Conservation (phyloP, 768 basidiomycete species). For the Mrakia blollopis region DNA sequence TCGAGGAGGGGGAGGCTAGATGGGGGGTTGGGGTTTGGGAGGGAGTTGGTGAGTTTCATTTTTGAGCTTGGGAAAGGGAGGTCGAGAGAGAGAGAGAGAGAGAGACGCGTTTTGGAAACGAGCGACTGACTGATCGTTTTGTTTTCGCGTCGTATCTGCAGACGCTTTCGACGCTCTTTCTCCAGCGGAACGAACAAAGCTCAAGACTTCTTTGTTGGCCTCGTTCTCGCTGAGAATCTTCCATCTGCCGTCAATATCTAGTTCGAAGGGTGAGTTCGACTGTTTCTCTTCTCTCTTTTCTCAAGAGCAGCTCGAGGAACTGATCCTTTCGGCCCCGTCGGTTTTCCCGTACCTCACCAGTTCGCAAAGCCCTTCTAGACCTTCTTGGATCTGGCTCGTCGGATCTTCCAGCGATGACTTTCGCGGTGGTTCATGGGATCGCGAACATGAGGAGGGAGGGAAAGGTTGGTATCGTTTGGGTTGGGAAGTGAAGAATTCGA, state of each 20-base stretch:
- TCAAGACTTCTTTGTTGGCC: neutral
- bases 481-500: neutral
- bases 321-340: too few species aligned
- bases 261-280: neutral
- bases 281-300: neutral
- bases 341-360: neutral
- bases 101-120: too few species aligned
- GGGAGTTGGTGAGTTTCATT: neutral
- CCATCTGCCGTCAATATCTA: slow-evolving; percentile 7
- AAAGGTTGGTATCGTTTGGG: slow-evolving; percentile 16
- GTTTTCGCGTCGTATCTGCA: neutral
- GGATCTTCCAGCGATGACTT: slow-evolving; percentile 11
- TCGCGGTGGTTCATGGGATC: neutral
- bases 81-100: too few species aligned
- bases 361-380: neutral
- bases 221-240: slow-evolving; percentile 13
- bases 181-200: neutral
- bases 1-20: neutral
- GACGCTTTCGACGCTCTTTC: neutral
- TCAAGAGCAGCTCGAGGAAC: neutral
- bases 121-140: neutral
- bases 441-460: neutral
- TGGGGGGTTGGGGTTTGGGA: slow-evolving; percentile 7
- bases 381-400: neutral
- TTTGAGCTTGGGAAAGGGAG: too few species aligned